These are phyloP conservation scores for Marasmius fiardii DNA, from an alignment of 1,284 basidiomycete genomes.

Conservation along the genomic window DNA sequence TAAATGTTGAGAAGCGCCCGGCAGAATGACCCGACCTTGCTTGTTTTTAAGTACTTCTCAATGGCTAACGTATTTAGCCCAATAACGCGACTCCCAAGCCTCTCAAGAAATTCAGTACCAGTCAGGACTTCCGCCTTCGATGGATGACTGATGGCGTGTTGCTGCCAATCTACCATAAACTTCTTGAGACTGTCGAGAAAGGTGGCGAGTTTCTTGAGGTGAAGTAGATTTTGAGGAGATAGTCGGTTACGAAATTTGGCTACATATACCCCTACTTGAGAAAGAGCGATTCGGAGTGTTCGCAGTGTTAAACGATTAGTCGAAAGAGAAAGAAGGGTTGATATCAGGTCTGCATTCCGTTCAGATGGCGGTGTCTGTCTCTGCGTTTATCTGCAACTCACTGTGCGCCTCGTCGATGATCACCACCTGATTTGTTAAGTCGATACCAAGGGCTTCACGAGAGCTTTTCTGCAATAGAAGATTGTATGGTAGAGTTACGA, in stretches of 20 bases:
- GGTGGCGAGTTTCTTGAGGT: slow-evolving; percentile 76
- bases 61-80: slow-evolving; percentile 83
- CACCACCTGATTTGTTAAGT: slow-evolving; percentile 80
- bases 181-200: slow-evolving; percentile 68
- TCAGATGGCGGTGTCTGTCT: neutral
- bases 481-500: slow-evolving; percentile 93
- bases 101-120: slow-evolving; percentile 59
- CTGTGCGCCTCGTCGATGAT: slow-evolving; percentile 98
- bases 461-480: slow-evolving; percentile 84
- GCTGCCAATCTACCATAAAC: slow-evolving; percentile 50
- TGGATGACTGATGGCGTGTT: slow-evolving; percentile 15
- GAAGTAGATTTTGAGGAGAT: slow-evolving; percentile 71
- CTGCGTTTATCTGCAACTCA: slow-evolving; percentile 35
- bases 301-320: slow-evolving; percentile 65
- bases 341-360: slow-evolving; percentile 69
- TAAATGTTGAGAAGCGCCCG: slow-evolving; percentile 2
- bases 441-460: slow-evolving; percentile 84
- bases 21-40: slow-evolving; percentile 59
- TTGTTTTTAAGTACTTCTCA: slow-evolving; percentile 79
- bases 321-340: slow-evolving; percentile 86
- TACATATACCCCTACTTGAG: slow-evolving; percentile 82
- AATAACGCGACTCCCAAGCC: slow-evolving; percentile 64
- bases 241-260: slow-evolving; percentile 77
- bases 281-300: slow-evolving; percentile 61
- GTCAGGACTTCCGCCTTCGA: slow-evolving; percentile 59